phyloP scores from a whole-genome alignment of 202 grass and related monocot genomes.

The Panicum virgatum region DNA sequence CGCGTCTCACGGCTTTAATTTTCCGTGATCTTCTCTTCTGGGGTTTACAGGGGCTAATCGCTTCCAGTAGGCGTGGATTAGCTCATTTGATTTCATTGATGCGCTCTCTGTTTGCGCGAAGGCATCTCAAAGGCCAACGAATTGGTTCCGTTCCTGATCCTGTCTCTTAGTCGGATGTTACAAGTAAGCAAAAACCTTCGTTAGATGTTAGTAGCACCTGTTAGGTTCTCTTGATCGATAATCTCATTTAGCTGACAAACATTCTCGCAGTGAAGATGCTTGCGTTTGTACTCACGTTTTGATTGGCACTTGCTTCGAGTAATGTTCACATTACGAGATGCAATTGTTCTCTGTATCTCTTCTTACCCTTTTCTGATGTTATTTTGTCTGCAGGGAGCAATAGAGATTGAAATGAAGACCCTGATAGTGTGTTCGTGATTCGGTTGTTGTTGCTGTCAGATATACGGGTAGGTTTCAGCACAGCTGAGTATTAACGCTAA shows the following conservation, averaged over 20 bases:
- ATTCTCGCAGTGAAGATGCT: background rate
- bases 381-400: background rate
- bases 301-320: too few species aligned
- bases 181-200: background rate
- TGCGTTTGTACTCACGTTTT: background rate
- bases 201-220: background rate
- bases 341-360: background rate
- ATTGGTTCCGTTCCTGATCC: background rate
- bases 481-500: background rate
- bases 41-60: background rate
- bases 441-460: background rate
- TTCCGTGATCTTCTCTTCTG: background rate
- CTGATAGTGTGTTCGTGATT: background rate
- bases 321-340: background rate
- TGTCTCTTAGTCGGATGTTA: background rate
- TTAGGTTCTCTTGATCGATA: constrained; percentile 3
- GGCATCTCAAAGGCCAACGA: background rate
- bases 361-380: background rate
- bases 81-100: background rate
- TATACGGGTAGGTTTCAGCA: constrained; percentile 1
- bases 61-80: background rate
- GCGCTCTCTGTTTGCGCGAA: background rate
- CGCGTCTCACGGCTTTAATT: background rate
- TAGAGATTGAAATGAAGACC: constrained; percentile 19
- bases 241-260: background rate